Evolutionary conservation across 2,329 filamentous ascomycete genomes (phyloP).

Genomic region (Phialophora macrospora): DNA sequence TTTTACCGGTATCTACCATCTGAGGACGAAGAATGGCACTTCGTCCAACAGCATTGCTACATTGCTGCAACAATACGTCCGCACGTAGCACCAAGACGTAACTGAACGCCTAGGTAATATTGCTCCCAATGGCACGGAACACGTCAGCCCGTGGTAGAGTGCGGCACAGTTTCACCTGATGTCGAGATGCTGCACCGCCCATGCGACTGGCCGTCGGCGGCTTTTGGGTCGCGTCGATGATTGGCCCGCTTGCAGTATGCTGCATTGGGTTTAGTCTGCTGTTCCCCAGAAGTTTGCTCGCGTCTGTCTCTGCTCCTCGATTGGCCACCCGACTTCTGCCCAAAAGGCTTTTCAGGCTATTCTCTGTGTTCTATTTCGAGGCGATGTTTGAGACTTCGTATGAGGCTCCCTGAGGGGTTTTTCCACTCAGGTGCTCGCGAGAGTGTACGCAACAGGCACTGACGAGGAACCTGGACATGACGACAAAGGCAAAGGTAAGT

Average conservation of each 20-base stretch:
- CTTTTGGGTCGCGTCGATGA: not conserved
- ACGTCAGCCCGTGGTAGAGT: not conserved
- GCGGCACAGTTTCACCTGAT: not conserved
- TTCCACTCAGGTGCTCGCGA: not conserved
- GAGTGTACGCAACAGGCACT: not conserved
- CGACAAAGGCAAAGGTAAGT: not conserved
- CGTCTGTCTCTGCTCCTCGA: too few relatives aligned
- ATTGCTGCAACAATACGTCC: not conserved
- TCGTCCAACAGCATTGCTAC: not conserved
- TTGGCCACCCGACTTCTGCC: not conserved
- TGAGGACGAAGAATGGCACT: not conserved
- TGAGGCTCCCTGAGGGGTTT: slow-evolving; percentile 2
- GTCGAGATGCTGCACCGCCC: not conserved
- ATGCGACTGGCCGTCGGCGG: not conserved
- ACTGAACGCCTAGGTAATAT: not conserved
- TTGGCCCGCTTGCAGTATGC: slow-evolving; percentile 1
- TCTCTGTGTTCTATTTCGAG: not conserved
- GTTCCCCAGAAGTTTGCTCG: too few relatives aligned
- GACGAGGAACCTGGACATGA: not conserved
- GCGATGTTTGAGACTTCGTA: not conserved
- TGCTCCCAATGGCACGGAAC: not conserved
- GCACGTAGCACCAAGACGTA: not conserved
- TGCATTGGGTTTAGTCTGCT: not conserved
- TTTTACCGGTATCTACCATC: not conserved
- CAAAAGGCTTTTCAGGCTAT: slow-evolving; percentile 8